Evolutionary conservation across 2,329 filamentous ascomycete genomes (phyloP), one percentile per base, ranked within the genome.

Genomic region (Chrysoporthe puriensis): DNA sequence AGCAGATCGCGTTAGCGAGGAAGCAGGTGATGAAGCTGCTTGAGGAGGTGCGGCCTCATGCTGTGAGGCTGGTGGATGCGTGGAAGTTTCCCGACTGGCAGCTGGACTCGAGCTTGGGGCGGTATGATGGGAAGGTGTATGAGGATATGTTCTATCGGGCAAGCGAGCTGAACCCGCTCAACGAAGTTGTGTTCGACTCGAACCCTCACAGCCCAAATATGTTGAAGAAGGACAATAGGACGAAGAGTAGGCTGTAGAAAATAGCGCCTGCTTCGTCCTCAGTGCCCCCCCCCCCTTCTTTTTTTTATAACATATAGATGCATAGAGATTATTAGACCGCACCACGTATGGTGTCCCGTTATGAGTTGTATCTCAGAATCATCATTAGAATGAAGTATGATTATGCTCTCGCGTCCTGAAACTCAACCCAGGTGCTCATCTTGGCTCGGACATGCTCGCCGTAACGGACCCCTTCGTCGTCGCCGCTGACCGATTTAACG

Each of bases 41-140:
- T 4, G 87, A 89, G 67, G 89, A 92, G 70, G 88, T 94, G 69
- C 83, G 91, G 6, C 91, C 91, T 3, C 91, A 94, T 74, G 90
- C 91, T 0, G 84, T 94, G 16, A 79, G 86, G 13, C 79, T 94
- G 13, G 91, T 93, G 0, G 91, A 94, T 73, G 82, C 89, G 0
- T 94, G 91, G 91, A 86, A 87, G 69, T 92, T 94, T 78, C 88
- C 91, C 1, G 91, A 94, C 75, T 94, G 90, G 90, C 89, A 92
- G 73, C 84, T 94, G 2, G 91, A 94, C 75, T 90, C 86, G 73
- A 88, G 86, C 67, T 77, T 94, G 50, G 91, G 91, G 1, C 82
- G 90, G 1, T 86, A 85, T 56, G 91, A 94, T 69, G 91, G 91
- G 26, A 89, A 90, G 73, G 91, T 93, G 1, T 94, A 94, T 72